phyloP scores from a whole-genome alignment of 768 basidiomycete genomes.

The Asterophora lycoperdoides region DNA sequence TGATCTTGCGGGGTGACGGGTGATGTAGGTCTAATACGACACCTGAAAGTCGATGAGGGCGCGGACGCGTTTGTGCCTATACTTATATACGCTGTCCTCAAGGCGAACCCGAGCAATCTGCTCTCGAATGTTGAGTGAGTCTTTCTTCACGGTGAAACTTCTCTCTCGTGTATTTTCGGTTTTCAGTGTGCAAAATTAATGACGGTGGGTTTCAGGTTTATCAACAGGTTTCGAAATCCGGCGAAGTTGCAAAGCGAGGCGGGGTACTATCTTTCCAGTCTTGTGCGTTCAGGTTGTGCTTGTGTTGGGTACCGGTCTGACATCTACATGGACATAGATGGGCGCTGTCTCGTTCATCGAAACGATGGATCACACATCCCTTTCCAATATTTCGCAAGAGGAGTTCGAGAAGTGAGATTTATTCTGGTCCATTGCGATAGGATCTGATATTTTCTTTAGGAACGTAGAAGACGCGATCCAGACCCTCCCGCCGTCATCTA shows the following conservation, averaged over 20 bases:
- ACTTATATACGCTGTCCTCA: slow-evolving; percentile 89
- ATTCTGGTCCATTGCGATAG: background rate
- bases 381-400: slow-evolving; percentile 91
- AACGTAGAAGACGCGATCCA: slow-evolving; percentile 53
- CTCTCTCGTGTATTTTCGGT: background rate
- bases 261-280: slow-evolving; percentile 94
- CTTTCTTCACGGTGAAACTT: slow-evolving; percentile 21
- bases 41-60: slow-evolving; percentile 77
- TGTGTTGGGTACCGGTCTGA: background rate
- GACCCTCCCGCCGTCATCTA: slow-evolving; percentile 42
- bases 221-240: slow-evolving; percentile 91
- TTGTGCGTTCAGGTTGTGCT: slow-evolving; percentile 47
- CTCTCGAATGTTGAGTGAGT: slow-evolving; percentile 90
- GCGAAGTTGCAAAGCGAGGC: slow-evolving; percentile 89
- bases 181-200: background rate
- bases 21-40: slow-evolving; percentile 76
- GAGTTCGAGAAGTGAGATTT: slow-evolving; percentile 76
- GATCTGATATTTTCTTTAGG: slow-evolving; percentile 21
- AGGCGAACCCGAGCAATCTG: slow-evolving; percentile 90
- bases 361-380: slow-evolving; percentile 92
- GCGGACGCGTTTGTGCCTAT: slow-evolving; percentile 96
- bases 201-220: slow-evolving; percentile 56
- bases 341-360: slow-evolving; percentile 97
- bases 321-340: slow-evolving; percentile 61
- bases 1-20: too few species aligned